These are phyloP conservation scores for Fennellomyces sp. DNA, from an alignment of 371 early-diverging fungal species.

Conservation along the genomic window DNA sequence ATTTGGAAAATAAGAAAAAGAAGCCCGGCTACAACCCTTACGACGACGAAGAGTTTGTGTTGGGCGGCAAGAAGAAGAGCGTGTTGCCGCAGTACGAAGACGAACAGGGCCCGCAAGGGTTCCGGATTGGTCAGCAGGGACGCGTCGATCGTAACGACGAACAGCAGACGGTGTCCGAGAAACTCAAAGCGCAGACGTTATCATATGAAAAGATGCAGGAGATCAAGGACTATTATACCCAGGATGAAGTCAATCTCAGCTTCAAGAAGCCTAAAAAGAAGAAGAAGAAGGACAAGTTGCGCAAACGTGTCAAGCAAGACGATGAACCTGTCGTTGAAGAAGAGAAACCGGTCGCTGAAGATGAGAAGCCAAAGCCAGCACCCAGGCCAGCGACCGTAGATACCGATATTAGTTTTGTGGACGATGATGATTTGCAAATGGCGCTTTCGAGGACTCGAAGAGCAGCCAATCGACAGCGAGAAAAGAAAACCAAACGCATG, in stretches of 20 bases:
- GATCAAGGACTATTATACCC: constrained; percentile 82
- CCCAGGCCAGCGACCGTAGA: constrained; percentile 10
- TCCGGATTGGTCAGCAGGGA: constrained; percentile 45
- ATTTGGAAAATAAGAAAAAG: constrained; percentile 79
- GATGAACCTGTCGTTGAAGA: constrained; percentile 39
- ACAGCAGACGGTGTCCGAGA: constrained; percentile 56
- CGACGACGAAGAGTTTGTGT: constrained; percentile 77
- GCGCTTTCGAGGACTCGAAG: constrained; percentile 80
- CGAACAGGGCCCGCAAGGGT: constrained; percentile 55
- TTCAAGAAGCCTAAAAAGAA: constrained; percentile 82
- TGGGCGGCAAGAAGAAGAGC: constrained; percentile 51
- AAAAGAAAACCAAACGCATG: constrained; percentile 42
- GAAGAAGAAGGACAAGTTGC: constrained; percentile 58
- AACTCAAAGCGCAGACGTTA: constrained; percentile 63
- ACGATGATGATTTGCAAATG: constrained; percentile 91
- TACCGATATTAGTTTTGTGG: constrained; percentile 80
- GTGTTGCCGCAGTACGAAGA: constrained; percentile 89
- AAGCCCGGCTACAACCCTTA: constrained; percentile 74
- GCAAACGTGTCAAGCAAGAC: constrained; percentile 41
- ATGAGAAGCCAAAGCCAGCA: constrained; percentile 25
- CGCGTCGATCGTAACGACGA: constrained; percentile 18
- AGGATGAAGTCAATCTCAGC: constrained; percentile 76
- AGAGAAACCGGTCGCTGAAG: constrained; percentile 16
- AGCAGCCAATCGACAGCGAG: constrained; percentile 58
- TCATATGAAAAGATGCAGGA: constrained; percentile 67